Evolutionary conservation across 1,284 basidiomycete species (phyloP), one percentile per base, ranked within the genome.

Genomic region (Cutaneotrichosporon sp.): DNA sequence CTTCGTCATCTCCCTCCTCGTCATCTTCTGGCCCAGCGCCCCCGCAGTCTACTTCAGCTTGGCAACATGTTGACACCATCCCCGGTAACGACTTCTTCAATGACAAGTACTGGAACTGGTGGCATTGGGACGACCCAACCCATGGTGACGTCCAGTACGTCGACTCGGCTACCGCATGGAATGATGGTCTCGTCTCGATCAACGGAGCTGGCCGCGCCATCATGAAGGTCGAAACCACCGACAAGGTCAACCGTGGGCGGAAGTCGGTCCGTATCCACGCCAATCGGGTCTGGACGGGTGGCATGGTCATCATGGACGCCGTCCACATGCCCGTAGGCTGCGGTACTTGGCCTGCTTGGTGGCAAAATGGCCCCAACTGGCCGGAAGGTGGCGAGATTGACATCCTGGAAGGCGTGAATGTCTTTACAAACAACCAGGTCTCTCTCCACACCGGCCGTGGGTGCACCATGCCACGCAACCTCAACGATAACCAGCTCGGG

Each of bases 301-400:
- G 82, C 10, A 77, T 90, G 38, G 77, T 90, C 57, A 79, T 91
- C 52, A 80, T 91, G 78, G 88, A 92, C 70, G 81, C 88, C 14
- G 78, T 84, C n/a, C 90, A 93, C 72, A 90, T 92, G 85, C 90
- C 90, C 2, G 85, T 84, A 2, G 90, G 90, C 7, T 93, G 90
- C 71, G 90, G 85, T 34, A 85, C 84, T 9, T 92, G 90, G 71
- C 72, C 72, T 14, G 74, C 74, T 4, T 77, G 70, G 67, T 76
- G 76, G 75, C 65, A 62, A 52, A 75, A 73, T 65, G 76, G 70
- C 25, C 75, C 68, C 52, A 75, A 79, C 66, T 81, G 80, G 79
- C 80, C 79, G 5, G 57, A 68, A 25, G 76, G 77, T 12, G 79
- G 79, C 20, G 80, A 81, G 62, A 80, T 81, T 44, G 79, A 81